phyloP scores from a whole-genome alignment of 768 basidiomycete genomes.

The Lentinula aciculospora region DNA sequence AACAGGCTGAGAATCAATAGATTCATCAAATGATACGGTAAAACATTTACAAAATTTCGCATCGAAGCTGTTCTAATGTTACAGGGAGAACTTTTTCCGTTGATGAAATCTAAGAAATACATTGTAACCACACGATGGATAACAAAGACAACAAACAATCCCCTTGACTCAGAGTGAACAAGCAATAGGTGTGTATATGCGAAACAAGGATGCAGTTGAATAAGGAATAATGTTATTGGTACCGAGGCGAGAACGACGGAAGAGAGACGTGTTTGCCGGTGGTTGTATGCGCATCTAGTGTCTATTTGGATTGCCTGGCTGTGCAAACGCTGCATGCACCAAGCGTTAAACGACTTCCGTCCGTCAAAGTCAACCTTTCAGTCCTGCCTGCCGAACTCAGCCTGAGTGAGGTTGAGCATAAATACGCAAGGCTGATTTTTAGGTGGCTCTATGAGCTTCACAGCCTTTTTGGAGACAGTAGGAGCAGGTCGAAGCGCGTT shows the following conservation, averaged over 20 bases:
- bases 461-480: constrained; percentile 34
- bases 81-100: not conserved
- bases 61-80: not conserved
- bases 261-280: not conserved
- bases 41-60: not conserved
- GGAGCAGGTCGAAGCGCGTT: constrained; percentile 28
- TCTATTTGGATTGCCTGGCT: not conserved
- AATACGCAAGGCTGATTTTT: constrained; percentile 66
- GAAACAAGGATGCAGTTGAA: not conserved
- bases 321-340: not conserved
- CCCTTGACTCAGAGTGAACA: not conserved
- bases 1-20: not conserved
- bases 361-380: constrained; percentile 16
- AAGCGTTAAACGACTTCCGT: not conserved
- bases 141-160: not conserved
- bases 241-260: not conserved
- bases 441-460: constrained; percentile 79
- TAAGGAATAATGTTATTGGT: constrained; percentile 2
- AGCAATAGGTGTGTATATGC: not conserved
- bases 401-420: constrained; percentile 76
- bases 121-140: not conserved
- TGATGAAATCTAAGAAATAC: constrained; percentile 1
- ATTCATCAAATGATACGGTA: not conserved
- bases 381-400: constrained; percentile 71
- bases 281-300: not conserved